Evolutionary conservation across 305 asterid genomes (phyloP).

Genomic region (Fraxinus floribunda): DNA sequence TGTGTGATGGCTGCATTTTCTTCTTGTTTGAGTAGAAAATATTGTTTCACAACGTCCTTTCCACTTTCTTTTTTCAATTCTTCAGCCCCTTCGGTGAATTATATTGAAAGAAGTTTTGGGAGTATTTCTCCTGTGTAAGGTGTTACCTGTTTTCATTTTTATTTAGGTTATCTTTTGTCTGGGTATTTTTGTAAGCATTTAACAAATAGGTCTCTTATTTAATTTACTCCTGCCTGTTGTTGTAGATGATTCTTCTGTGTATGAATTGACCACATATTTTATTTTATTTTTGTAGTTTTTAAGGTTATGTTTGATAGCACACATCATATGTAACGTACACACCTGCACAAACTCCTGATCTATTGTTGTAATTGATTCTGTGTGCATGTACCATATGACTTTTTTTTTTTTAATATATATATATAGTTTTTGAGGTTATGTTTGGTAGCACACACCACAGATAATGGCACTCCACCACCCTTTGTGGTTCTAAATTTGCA

Average conservation of each 20-base stretch:
- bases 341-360: neutral
- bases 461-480: neutral
- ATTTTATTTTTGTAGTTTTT: neutral
- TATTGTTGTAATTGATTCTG: neutral
- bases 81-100: neutral
- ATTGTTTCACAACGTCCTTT: neutral
- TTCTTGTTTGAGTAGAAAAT: neutral
- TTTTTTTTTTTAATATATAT: neutral
- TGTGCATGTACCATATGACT: neutral
- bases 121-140: neutral
- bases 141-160: neutral
- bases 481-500: slow-evolving; percentile 7
- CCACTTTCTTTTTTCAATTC: neutral
- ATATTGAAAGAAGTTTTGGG: neutral
- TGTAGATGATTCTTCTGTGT: slow-evolving; percentile 1
- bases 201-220: neutral
- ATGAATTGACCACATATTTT: neutral
- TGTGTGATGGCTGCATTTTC: slow-evolving; percentile 3
- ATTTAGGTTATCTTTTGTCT: neutral
- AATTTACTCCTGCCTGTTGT: neutral
- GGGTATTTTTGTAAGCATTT: neutral
- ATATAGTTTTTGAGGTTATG: neutral
- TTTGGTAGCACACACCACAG: neutral
- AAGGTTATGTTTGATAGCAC: neutral
- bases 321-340: neutral